Conservation (phyloP, 352 stramenopile species). For the Globisporangium alternatum region DNA sequence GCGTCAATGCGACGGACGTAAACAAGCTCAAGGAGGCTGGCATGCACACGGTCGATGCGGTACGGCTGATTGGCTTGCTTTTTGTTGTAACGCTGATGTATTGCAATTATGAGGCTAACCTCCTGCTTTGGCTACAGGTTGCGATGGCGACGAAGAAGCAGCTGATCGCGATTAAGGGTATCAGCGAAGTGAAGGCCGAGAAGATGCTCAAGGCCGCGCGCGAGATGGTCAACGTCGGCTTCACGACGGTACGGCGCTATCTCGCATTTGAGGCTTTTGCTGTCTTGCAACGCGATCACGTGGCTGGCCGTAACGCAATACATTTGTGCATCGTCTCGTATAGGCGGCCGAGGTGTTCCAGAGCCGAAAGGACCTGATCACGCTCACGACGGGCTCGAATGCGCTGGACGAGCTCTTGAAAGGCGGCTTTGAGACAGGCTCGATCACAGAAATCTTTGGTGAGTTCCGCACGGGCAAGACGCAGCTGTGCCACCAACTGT, state of each 20-base stretch:
- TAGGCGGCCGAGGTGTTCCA: slow-evolving; percentile 88
- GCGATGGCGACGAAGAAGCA: slow-evolving; percentile 97
- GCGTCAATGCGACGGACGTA: slow-evolving; percentile 96
- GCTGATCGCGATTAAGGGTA: slow-evolving; percentile 98
- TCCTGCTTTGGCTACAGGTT: slow-evolving; percentile 37
- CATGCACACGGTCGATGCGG: slow-evolving; percentile 98
- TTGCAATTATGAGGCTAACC: slow-evolving; percentile 5
- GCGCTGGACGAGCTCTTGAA: slow-evolving; percentile 89
- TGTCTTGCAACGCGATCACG: not conserved
- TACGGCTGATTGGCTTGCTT: slow-evolving; percentile 24
- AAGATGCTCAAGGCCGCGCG: slow-evolving; percentile 98
- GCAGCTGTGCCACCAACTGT: slow-evolving; percentile 99
- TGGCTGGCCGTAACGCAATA: too few relatives aligned
- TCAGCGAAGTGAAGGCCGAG: slow-evolving; percentile 98
- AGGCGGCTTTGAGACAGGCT: slow-evolving; percentile 97
- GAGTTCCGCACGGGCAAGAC: slow-evolving; percentile 99
- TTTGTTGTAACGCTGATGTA: not conserved
- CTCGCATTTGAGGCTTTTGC: not conserved
- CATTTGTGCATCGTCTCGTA: not conserved
- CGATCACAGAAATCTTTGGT: slow-evolving; percentile 98
- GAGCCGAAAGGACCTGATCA: slow-evolving; percentile 92
- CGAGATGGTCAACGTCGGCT: slow-evolving; percentile 97
- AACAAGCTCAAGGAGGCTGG: slow-evolving; percentile 97
- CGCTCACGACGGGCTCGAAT: slow-evolving; percentile 91
- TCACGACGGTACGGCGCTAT: slow-evolving; percentile 92